A percentile compares a stretch with the other conserved stretches of the same genome.
Conservation (phyloP, 2,329 filamentous ascomycete genomes). For the Herpotrichia juniperi region DNA sequence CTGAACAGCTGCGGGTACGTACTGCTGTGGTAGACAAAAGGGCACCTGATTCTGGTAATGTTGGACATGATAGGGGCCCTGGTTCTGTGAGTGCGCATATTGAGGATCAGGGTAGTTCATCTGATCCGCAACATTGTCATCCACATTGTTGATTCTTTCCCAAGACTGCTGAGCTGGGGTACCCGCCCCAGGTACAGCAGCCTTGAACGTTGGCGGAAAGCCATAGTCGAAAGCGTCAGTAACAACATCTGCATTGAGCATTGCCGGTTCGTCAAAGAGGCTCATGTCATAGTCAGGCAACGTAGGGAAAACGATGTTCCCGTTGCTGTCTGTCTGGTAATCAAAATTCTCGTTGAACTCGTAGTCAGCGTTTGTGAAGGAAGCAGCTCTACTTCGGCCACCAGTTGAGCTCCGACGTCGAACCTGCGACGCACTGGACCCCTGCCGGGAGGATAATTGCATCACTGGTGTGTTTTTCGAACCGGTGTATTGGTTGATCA, state of each 20-base stretch:
- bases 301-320: no score
- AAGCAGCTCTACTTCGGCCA: slow-evolving; percentile 1
- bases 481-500: not conserved
- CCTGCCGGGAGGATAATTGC: slow-evolving; percentile 8
- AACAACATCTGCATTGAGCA: not conserved
- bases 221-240: not conserved
- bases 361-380: no score
- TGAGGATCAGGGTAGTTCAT: not conserved
- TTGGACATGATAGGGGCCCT: not conserved
- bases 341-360: no score
- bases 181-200: not conserved
- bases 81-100: not conserved
- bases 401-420: slow-evolving; percentile 12
- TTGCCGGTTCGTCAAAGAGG: not conserved
- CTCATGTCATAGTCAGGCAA: no score
- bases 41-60: no score
- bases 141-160: not conserved
- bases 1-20: not conserved
- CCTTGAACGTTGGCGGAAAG: not conserved
- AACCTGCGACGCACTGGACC: slow-evolving; percentile 8
- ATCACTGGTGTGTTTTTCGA: slow-evolving; percentile 5
- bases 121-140: not conserved
- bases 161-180: not conserved
- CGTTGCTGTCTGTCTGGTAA: no score
- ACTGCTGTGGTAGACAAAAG: not conserved